phyloP scores from a whole-genome alignment of 2,329 filamentous ascomycete species.

The Fusarium transvaalense region DNA sequence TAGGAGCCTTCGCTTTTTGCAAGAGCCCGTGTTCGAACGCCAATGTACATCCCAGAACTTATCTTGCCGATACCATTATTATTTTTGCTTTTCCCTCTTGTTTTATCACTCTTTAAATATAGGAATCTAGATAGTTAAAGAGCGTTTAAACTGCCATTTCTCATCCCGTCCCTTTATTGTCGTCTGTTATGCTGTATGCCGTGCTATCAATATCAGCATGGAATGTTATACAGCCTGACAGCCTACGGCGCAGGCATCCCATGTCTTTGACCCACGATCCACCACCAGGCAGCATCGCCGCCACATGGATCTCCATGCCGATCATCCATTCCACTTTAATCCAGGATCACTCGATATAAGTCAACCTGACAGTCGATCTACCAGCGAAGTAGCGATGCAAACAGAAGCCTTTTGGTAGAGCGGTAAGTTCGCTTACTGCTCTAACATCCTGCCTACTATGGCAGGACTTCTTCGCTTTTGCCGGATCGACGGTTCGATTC shows the following conservation, averaged over 20 bases:
- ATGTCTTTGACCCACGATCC: not conserved
- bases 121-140: too few species aligned
- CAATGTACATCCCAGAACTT: too few species aligned
- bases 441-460: not conserved
- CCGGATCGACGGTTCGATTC: not conserved
- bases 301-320: not conserved
- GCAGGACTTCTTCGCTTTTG: constrained; percentile 33
- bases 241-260: not conserved
- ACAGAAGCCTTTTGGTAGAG: constrained; percentile 1
- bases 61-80: accelerated
- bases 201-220: not conserved
- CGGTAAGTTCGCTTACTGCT: not conserved
- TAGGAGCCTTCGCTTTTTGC: constrained; percentile 32
- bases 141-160: not conserved
- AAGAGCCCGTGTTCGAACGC: not conserved
- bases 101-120: not conserved
- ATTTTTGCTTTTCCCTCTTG: not conserved
- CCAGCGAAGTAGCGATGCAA: constrained; percentile 23
- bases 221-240: not conserved
- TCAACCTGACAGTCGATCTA: accelerated
- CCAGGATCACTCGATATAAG: not conserved
- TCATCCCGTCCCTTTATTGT: accelerated
- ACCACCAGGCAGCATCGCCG: not conserved
- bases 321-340: not conserved
- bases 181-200: too few species aligned